A percentile compares a stretch with the other conserved stretches of the same genome.
Conservation (phyloP, 768 basidiomycete species). For the Suillus variegatus region DNA sequence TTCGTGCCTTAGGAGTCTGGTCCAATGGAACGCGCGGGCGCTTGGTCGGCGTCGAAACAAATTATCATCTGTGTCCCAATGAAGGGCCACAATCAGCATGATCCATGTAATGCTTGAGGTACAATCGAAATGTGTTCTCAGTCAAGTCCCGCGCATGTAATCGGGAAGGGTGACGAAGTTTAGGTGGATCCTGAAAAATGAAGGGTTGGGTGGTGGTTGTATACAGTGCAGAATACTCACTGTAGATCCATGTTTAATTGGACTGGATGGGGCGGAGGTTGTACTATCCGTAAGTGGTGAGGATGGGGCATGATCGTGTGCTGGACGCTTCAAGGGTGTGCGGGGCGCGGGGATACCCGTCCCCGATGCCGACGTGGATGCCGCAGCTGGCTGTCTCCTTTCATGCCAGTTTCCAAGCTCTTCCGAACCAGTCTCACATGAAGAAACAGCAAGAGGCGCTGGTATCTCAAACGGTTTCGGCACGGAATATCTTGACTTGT, state of each 20-base stretch:
- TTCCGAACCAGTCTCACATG: not conserved
- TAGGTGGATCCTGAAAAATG: conserved; percentile 28
- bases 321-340: conserved; percentile 1
- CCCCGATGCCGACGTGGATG: conserved; percentile 9
- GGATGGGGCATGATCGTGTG: conserved; percentile 13
- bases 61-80: conserved; percentile 7
- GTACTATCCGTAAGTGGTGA: conserved; percentile 28
- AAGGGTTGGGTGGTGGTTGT: not conserved
- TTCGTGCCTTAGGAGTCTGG: conserved; percentile 31
- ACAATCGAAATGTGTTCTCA: conserved; percentile 69
- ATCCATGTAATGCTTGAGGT: conserved; percentile 81
- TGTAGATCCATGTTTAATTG: conserved; percentile 19
- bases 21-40: conserved; percentile 7
- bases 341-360: not conserved
- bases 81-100: conserved; percentile 35
- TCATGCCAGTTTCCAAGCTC: conserved; percentile 21
- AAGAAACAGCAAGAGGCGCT: conserved; percentile 13
- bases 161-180: conserved; percentile 73
- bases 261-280: conserved; percentile 32
- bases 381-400: conserved; percentile 11
- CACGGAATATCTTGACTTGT: conserved; percentile 51
- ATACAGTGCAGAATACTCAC: not conserved
- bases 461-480: conserved; percentile 53
- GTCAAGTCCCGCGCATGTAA: conserved; percentile 69
- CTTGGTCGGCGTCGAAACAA: conserved; percentile 36